Conservation (phyloP, 148 eudicot genomes). For the Fallopia convolvulus region DNA sequence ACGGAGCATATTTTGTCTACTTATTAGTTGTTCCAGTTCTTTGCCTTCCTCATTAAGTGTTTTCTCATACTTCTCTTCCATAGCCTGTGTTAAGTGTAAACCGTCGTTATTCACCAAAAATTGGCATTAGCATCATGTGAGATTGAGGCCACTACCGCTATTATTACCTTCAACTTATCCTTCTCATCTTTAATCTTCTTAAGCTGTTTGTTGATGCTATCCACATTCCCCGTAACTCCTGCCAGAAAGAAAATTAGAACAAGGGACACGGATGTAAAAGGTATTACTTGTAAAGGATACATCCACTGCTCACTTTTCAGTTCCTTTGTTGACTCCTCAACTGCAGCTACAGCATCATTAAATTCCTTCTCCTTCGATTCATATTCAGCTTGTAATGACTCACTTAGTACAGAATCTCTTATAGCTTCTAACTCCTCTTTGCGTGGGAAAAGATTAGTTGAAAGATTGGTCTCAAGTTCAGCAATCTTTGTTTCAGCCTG, state of each 20-base stretch:
- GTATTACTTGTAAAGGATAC: not conserved
- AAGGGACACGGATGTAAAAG: not conserved
- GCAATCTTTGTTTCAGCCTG: conserved; percentile 84
- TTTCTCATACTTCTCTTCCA: conserved; percentile 61
- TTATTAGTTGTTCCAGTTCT: conserved; percentile 77
- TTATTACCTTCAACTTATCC: conserved; percentile 63
- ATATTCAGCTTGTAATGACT: conserved; percentile 46
- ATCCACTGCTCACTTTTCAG: conserved; percentile 45
- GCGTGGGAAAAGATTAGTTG: conserved; percentile 78
- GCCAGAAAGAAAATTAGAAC: conserved; percentile 8
- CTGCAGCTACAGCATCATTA: conserved; percentile 51
- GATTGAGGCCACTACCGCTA: conserved; percentile 12
- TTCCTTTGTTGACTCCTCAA: conserved; percentile 53
- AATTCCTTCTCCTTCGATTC: conserved; percentile 69
- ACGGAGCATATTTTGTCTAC: conserved; percentile 64
- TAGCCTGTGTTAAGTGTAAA: conserved; percentile 38
- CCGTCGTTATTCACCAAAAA: conserved; percentile 13
- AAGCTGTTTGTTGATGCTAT: conserved; percentile 45
- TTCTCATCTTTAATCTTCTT: conserved; percentile 62
- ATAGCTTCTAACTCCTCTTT: conserved; percentile 81
- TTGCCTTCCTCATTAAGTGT: conserved; percentile 81
- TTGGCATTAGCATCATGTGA: conserved; percentile 10
- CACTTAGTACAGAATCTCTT: conserved; percentile 53
- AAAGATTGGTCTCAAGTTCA: conserved; percentile 93
- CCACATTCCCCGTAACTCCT: conserved; percentile 61